These are phyloP conservation scores for Beauveria medogensis DNA, from an alignment of 2,329 filamentous ascomycete genomes.

Conservation along the genomic window DNA sequence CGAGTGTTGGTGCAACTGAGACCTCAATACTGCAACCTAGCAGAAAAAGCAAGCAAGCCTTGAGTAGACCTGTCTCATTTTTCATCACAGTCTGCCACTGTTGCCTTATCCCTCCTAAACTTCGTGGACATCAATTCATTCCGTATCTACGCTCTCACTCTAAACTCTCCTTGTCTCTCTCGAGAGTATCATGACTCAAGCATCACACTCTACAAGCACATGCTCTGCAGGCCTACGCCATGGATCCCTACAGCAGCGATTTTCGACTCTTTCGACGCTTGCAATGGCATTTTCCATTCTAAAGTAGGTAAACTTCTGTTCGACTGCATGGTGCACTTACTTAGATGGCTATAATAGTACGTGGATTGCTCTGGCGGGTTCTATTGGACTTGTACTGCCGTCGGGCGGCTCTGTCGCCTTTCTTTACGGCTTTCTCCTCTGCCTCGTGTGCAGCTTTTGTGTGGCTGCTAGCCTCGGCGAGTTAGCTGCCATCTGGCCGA, in stretches of 20 bases:
- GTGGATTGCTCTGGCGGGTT: conserved; percentile 32
- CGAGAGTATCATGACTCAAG: not conserved
- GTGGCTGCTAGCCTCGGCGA: conserved; percentile 35
- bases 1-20: not conserved
- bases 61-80: not conserved
- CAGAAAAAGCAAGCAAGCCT: not conserved
- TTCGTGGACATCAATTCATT: too few species aligned
- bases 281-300: conserved; percentile 37
- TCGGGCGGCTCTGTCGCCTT: conserved; percentile 34
- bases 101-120: too few species aligned
- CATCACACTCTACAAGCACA: not conserved
- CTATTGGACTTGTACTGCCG: conserved; percentile 33
- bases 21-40: not conserved
- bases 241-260: conserved; percentile 25
- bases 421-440: conserved; percentile 38
- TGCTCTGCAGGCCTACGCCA: not conserved
- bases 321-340: not conserved
- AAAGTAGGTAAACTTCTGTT: conserved; percentile 22
- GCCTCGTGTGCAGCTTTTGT: conserved; percentile 35
- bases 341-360: conserved; percentile 14
- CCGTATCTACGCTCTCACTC: too few species aligned
- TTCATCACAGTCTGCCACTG: not conserved
- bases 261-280: conserved; percentile 30
- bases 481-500: conserved; percentile 36
- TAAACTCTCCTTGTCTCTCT: too few species aligned